Evolutionary conservation across 768 basidiomycete species (phyloP), one percentile per base, ranked within the genome.

Genomic region (Myochromella boudieri): DNA sequence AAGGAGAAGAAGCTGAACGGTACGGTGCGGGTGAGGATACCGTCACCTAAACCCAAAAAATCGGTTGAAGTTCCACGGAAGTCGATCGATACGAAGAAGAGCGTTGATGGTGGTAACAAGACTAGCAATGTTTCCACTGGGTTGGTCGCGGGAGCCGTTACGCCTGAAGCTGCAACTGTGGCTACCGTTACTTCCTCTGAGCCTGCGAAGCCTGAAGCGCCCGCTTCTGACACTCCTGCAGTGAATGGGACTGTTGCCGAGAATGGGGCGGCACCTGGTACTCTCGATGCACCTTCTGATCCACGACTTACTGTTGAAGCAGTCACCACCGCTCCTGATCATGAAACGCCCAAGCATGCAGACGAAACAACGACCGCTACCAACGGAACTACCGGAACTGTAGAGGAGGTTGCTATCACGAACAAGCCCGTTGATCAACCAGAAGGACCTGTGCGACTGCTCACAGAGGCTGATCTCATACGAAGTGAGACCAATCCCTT

Each of bases 31-130:
- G 49, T 66, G 41, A 62, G 58, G 38, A 46, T 67, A n/a, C 64
- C 66, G 3, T 60, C 59, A 24, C 55, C 64, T 3, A 61, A 64
- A 41, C 56, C 60, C 20, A 61, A 60, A 48, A 60, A 60, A 48
- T 68, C 61, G 39, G 45, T 52, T n/a, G 65, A 70, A 7, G 42
- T 50, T 9, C 37, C 46, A n/a, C 53, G 53, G 29, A 46, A 60
- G 37, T 44, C 59, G 7, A 53, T 54, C 14, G 59, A 59, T 44
- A 33, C 28, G 25, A 57, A 55, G 54, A 58, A 59, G 41, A 45
- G 56, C 25, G 40, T 36, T n/a, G 53, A 54, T 1, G 38, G n/a
- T 1, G 48, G 40, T 5, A 42, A 37, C 15, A 46, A 46, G 40
- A 50, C 36, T 6, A 49, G 51, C 22, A 51, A 51, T 18, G 46